Base-by-base conservation (phyloP, 495 filamentous ascomycete species). In the Lasiosphaeriaceae sp. region DNA sequence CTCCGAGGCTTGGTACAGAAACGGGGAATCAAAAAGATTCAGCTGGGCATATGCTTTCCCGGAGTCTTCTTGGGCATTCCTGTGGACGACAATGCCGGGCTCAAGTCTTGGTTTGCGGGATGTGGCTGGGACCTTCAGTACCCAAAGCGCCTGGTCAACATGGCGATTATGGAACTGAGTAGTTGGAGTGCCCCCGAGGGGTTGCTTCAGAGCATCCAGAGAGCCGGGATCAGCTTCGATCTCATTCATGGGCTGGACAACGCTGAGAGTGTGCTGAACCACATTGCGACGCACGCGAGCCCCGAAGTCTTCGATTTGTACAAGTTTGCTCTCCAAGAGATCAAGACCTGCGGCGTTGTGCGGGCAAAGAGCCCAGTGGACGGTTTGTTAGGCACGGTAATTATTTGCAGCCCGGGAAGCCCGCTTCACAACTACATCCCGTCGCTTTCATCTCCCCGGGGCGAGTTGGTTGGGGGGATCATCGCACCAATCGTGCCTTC, bases 301-400 rank as follows among this genome's bases (percentile, higher is more conserved):
- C 87, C 89, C 55, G 91, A 90, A 22, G 84, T 93, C n/a, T 78
- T 86, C 11, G 89, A 92, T 56, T 83, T 95, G 19, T 96, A 96
- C 71, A 81, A 84, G 29, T 76, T 89, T 31, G 91, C 91, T 3
- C 77, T 96, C 2, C 76, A 83, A 29, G 89, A 92, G 47, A 78
- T 82, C 19, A 82, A 84, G 43, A 76, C 82, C 19, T 93, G 89
- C 60, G 89, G 89, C 44, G 86, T 96, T 54, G 90, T 96, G 55
- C 81, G 90, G 29, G 91, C 91, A 5, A 92, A 88, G 69, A 79
- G 83, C 51, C 80, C 81, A 0, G 73, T 79, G 41, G 88, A 90
- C 58, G 78, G 76, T 23, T 71, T 96, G 16, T 66, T 96, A 26
- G 91, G 90, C 6, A 91, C 88, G n/a, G 84, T 96, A 16, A 86